phyloP scores from a whole-genome alignment of 345 rosid species.

The Brassica carinata region DNA sequence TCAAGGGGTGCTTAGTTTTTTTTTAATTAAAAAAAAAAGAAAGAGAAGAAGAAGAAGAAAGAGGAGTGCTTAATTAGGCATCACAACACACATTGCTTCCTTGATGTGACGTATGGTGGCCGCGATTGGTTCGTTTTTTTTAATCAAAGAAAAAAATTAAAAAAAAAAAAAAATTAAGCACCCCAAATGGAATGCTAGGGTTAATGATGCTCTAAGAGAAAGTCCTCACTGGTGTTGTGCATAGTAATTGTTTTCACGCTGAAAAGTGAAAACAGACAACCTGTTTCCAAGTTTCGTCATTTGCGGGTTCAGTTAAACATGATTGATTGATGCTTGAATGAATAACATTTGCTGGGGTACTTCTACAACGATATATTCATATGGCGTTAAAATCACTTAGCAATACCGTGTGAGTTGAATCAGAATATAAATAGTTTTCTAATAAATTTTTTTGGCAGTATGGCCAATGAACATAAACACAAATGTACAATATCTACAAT shows the following conservation, averaged over 20 bases:
- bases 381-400: not conserved
- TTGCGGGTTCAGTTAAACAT: not conserved
- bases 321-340: not conserved
- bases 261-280: not conserved
- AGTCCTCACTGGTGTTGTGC: slow-evolving; percentile 94
- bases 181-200: too few species aligned
- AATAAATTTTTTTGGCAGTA: not conserved
- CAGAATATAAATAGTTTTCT: not conserved
- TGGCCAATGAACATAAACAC: not conserved
- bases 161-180: too few species aligned
- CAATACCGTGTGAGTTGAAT: not conserved
- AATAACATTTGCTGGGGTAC: not conserved
- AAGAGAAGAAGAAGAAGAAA: too few species aligned
- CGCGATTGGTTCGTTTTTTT: too few species aligned
- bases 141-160: too few species aligned
- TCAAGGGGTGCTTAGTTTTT: too few species aligned
- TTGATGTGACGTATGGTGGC: too few species aligned
- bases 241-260: slow-evolving; percentile 67
- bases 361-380: not conserved
- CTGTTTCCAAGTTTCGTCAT: not conserved
- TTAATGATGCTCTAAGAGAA: too few species aligned
- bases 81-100: too few species aligned
- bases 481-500: not conserved
- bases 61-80: too few species aligned
- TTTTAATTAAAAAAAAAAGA: too few species aligned